Percentiles rank a stretch among this genome's conserved stretches.
phyloP scores from a whole-genome alignment of 495 filamentous ascomycete genomes.

The Neurospora tetrasperma region DNA sequence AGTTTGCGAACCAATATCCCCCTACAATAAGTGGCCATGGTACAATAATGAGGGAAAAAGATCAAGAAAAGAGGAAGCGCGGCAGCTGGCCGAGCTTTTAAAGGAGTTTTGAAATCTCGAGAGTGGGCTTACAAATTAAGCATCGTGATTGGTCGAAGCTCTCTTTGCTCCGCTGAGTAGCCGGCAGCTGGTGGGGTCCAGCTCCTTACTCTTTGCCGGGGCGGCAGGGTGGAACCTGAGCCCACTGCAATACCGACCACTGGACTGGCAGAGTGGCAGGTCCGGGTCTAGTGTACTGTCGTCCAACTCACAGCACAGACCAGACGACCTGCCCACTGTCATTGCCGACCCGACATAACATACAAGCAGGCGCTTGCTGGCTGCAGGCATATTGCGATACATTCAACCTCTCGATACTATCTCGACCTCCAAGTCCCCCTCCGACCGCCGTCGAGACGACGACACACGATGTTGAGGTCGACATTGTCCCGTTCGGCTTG shows the following conservation, averaged over 20 bases:
- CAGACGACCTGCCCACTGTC: neutral
- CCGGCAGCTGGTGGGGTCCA: neutral
- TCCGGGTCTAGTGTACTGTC: neutral
- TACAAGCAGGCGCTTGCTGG: neutral
- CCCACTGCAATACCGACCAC: neutral
- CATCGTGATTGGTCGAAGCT: slow-evolving; percentile 15
- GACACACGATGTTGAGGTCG: slow-evolving; percentile 71
- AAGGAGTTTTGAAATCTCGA: slow-evolving; percentile 1
- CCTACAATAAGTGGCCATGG: slow-evolving; percentile 85
- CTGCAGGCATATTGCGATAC: neutral
- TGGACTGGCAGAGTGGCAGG: neutral
- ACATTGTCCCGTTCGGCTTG: slow-evolving; percentile 77
- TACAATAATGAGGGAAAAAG: slow-evolving; percentile 45
- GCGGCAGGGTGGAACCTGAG: neutral
- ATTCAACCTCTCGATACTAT: slow-evolving; percentile 1
- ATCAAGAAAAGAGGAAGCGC: slow-evolving; percentile 15
- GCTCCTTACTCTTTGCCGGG: neutral
- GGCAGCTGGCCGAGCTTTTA: slow-evolving; percentile 12
- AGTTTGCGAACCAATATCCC: slow-evolving; percentile 30
- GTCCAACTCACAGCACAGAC: neutral
- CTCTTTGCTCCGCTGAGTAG: neutral
- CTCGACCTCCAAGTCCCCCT: slow-evolving; percentile 22
- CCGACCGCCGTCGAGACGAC: slow-evolving; percentile 37
- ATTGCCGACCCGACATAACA: neutral
- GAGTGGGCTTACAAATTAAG: slow-evolving; percentile 15